Evolutionary conservation across 176 grass and related monocot species (phyloP).

Genomic region (Oryza officinalis): DNA sequence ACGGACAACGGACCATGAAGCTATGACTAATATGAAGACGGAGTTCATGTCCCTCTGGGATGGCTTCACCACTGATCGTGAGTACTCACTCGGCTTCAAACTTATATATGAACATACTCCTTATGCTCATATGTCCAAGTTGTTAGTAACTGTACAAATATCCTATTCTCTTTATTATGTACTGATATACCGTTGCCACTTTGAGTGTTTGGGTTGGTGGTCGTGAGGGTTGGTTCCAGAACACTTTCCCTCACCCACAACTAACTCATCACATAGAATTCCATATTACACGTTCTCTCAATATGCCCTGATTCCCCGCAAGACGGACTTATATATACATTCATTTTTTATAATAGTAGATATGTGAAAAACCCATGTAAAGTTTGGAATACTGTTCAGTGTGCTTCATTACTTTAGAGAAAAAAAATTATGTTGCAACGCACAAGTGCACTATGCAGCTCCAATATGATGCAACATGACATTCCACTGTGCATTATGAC

Average conservation of each 20-base stretch:
- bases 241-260: not conserved
- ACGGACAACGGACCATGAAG: constrained; percentile 78
- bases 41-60: constrained; percentile 99
- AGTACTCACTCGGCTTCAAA: constrained; percentile 17
- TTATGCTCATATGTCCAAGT: not conserved
- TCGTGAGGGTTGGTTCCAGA: not conserved
- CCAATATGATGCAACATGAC: not conserved
- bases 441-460: too few relatives aligned
- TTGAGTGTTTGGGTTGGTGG: not conserved
- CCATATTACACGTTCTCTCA: not conserved
- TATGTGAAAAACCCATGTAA: not conserved
- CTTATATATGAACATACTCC: not conserved
- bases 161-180: not conserved
- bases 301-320: not conserved
- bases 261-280: not conserved
- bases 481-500: not conserved
- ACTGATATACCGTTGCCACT: not conserved
- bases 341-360: too few relatives aligned
- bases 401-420: not conserved
- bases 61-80: constrained; percentile 96
- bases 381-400: not conserved
- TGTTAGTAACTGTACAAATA: too few relatives aligned
- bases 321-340: not conserved
- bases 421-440: not conserved
- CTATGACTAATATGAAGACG: constrained; percentile 98